A percentile compares a stretch with the other conserved stretches of the same genome.
Evolutionary conservation across 2,329 filamentous ascomycete species (phyloP).

Genomic region (Celoporthe dispersa): DNA sequence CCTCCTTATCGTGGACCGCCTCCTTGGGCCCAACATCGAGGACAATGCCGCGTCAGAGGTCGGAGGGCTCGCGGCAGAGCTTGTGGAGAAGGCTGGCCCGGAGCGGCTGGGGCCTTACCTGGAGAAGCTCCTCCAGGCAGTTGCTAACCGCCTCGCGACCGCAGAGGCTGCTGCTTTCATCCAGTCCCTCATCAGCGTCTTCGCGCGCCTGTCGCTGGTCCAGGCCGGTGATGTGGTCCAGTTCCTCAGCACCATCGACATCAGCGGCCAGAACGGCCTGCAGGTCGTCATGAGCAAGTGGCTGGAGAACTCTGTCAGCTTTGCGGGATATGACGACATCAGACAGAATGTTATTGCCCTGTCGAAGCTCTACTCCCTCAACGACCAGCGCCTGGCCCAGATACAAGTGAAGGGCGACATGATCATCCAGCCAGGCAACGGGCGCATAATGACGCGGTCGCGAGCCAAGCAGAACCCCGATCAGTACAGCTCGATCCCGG

Average conservation of each 20-base stretch:
- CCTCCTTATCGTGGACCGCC: slow-evolving; percentile 87
- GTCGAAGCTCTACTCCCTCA: slow-evolving; percentile 85
- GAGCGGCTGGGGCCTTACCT: slow-evolving; percentile 90
- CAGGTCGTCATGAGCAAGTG: slow-evolving; percentile 91
- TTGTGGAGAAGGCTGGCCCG: slow-evolving; percentile 93
- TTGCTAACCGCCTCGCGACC: slow-evolving; percentile 81
- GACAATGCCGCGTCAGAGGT: slow-evolving; percentile 97
- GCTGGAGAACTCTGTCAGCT: slow-evolving; percentile 95
- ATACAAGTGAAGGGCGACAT: slow-evolving; percentile 91
- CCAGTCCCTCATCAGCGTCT: slow-evolving; percentile 93
- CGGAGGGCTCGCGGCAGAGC: slow-evolving; percentile 87
- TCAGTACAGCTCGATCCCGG: slow-evolving; percentile 84
- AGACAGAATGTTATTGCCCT: slow-evolving; percentile 94
- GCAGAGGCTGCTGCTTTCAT: slow-evolving; percentile 89
- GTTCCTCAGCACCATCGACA: slow-evolving; percentile 84
- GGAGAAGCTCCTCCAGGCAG: slow-evolving; percentile 83
- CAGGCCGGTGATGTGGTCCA: slow-evolving; percentile 89
- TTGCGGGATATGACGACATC: slow-evolving; percentile 98
- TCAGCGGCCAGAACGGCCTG: slow-evolving; percentile 80
- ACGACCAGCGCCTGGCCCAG: slow-evolving; percentile 77
- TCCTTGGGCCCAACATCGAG: slow-evolving; percentile 82
- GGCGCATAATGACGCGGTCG: slow-evolving; percentile 92
- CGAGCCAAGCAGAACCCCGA: slow-evolving; percentile 88
- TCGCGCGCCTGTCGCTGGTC: slow-evolving; percentile 84
- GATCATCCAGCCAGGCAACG: slow-evolving; percentile 72